Evolutionary conservation across 2,329 filamentous ascomycete species (phyloP), one percentile per base, ranked within the genome.

Genomic region (Drechslera avenae): DNA sequence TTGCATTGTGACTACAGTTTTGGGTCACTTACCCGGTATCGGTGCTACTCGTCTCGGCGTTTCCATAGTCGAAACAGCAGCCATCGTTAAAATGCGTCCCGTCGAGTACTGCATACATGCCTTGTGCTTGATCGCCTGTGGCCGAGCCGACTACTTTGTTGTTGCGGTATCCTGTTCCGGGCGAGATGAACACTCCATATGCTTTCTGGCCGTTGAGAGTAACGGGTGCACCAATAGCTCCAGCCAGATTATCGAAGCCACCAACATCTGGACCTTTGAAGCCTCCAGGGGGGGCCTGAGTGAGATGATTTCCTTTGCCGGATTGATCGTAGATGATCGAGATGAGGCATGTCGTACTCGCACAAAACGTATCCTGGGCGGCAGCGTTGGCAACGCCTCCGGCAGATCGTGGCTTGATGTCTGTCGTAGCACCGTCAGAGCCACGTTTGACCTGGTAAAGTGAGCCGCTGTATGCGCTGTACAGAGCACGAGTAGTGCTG

Each of bases 241-340:
- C 78, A 36, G 85, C 83, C 13, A 85, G 68, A 63, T 85, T 83
- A 68, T 87, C 85, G 62, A 79, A 81, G 39, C 83, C 83, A 62
- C 80, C 77, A 26, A 75, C 35, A 18, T 82, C 81, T 0, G 84
- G 84, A 8, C 85, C 85, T 0, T 62, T 70, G 59, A 82, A 85
- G 23, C 75, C 82, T 1, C 84, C 85, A 0, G 80, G 79, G 0
- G 83, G 82, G 2, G 85, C 86, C 56, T 83, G 83, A 0, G 80
- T 85, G 3, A 88, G 81, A 60, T 88, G 81, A 55, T 88, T 88
- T 1, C 77, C 77, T 1, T 70, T 71, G 46, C 84, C 84, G 10
- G 85, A 86, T 69, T 88, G 86, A 66, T 88, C 86, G 64, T 87
- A 87, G 45, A 86, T 86, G 59, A 83, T 77, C 0, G 79, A 80